Evolutionary conservation across 2,329 filamentous ascomycete genomes (phyloP).

Genomic region (Pseudofabraea citricarpa): DNA sequence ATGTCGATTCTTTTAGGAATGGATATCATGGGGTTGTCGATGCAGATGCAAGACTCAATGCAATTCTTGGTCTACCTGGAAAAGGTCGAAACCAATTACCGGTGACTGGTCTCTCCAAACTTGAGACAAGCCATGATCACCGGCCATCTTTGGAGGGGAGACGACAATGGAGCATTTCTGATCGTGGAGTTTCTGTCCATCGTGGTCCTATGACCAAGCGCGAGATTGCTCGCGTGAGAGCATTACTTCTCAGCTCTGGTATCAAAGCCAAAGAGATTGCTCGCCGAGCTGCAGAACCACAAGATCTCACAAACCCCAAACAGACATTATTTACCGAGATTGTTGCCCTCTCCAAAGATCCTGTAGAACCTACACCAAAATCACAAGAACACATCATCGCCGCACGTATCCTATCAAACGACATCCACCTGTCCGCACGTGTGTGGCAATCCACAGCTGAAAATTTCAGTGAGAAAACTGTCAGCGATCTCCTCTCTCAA

Average conservation of each 20-base stretch:
- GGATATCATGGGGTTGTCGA: constrained; percentile 15
- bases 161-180: constrained; percentile 48
- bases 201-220: constrained; percentile 50
- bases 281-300: constrained; percentile 46
- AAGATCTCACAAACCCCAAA: constrained; percentile 15
- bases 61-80: constrained; percentile 27
- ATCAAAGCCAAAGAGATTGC: constrained; percentile 83
- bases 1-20: constrained; percentile 17
- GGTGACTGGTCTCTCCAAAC: constrained; percentile 38
- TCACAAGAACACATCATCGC: constrained; percentile 38
- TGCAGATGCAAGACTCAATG: constrained; percentile 28
- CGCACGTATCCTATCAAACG: constrained; percentile 41
- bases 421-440: constrained; percentile 40
- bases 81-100: constrained; percentile 32
- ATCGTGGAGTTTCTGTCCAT: constrained; percentile 33
- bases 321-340: constrained; percentile 15
- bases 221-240: constrained; percentile 76
- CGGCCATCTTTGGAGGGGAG: constrained; percentile 16
- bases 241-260: constrained; percentile 77
- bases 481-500: constrained; percentile 40
- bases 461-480: constrained; percentile 50
- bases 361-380: constrained; percentile 15
- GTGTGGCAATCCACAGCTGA: constrained; percentile 54
- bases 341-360: constrained; percentile 16
- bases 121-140: constrained; percentile 26